Conservation (phyloP, 306 rosid genomes). For the Dalbergia cultrata region DNA sequence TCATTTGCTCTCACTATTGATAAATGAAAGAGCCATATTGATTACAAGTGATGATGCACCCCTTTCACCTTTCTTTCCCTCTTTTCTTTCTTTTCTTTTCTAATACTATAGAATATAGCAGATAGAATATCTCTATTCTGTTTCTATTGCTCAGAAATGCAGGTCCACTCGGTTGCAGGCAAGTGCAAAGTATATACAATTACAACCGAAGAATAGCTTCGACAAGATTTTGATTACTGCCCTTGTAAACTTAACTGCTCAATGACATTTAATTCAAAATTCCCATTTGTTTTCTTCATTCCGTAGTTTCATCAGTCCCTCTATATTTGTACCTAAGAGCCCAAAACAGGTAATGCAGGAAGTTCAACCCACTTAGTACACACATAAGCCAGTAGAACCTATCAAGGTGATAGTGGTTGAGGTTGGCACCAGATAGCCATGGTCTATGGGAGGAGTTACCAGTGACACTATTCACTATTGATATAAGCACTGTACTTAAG, state of each 20-base stretch:
- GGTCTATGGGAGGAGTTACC: constrained; percentile 57
- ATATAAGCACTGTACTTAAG: constrained; percentile 78
- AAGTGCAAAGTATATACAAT: constrained; percentile 21
- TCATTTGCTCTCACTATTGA: not conserved
- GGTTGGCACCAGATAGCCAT: constrained; percentile 78
- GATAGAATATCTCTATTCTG: not conserved
- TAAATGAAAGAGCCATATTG: constrained; percentile 4
- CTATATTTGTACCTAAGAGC: constrained; percentile 76
- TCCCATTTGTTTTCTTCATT: constrained; percentile 28
- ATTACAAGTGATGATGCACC: not conserved
- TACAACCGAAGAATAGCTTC: not conserved
- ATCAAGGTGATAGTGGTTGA: constrained; percentile 80
- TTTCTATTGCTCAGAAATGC: not conserved
- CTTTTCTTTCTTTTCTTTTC: too few species aligned
- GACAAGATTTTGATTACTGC: constrained; percentile 10
- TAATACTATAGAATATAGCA: too few species aligned
- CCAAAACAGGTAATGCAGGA: constrained; percentile 89
- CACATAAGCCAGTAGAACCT: constrained; percentile 97
- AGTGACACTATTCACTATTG: constrained; percentile 74
- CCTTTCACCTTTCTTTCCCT: not conserved
- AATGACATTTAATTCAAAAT: not conserved
- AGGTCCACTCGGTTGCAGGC: constrained; percentile 9
- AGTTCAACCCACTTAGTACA: constrained; percentile 82
- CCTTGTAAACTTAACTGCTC: not conserved
- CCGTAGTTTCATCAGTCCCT: constrained; percentile 42